Evolutionary conservation across 2,329 filamentous ascomycete genomes (phyloP), one percentile per base, ranked within the genome.

Genomic region (Periconia sp.): DNA sequence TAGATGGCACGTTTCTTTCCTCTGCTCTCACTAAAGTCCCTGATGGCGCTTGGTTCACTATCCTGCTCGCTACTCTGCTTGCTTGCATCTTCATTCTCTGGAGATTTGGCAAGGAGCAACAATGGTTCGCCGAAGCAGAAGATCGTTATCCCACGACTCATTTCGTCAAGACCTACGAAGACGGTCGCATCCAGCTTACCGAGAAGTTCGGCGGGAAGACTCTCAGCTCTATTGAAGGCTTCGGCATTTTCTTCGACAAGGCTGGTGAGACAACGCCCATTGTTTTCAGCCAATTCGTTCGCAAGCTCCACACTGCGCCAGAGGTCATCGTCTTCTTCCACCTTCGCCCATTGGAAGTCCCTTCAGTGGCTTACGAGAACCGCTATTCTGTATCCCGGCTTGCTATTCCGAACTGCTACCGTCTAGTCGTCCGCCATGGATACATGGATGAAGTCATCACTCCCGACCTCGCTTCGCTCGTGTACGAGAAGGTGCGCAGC

Each of bases 171-270:
- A 59, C 52, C 3, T 48, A 58, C 18, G 49, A 56, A 1, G 54
- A 66, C 9, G 68, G 68, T 2, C 56, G 56, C 5, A 46, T 74
- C 7, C 57, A 66, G n/a, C 66, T 78, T 5, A 68, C 72, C 0
- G 52, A 67, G 4, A 49, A 55, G 3, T 78, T 73, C 36, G 73
- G 73, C 57, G 19, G 48, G 37, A 15, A 59, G 21, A 44, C 35
- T 6, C 40, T 66, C 1, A 59, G 54, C 22, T 48, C 47, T 0
- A 79, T 82, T 38, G 53, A 75, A 74, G 42, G 88, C 77, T 19
- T 78, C 82, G 87, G 85, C 1, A 83, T 92, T 40, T 91, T 89
- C 73, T 90, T 92, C 63, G 88, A 92, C 70, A 91, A 92, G 68
- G 78, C 81, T 1, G 87, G 87, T 30, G 78, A 82, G 25, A 78